Evolutionary conservation across 2,329 filamentous ascomycete species (phyloP), one percentile per base, ranked within the genome.

Genomic region (Fragosphaeria purpurea): DNA sequence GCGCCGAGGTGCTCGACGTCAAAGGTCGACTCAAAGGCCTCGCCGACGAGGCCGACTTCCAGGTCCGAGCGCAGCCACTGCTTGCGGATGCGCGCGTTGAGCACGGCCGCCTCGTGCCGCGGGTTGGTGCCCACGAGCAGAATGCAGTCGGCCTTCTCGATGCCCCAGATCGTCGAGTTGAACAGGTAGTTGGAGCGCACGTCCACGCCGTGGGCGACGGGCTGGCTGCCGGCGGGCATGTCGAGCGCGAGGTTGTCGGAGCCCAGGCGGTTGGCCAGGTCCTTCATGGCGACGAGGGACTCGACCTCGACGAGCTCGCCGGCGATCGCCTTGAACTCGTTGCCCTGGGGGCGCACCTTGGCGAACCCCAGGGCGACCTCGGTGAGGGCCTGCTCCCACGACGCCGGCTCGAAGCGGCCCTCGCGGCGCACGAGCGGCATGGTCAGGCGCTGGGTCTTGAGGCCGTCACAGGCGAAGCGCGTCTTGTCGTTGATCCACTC

Each of bases 401-500:
- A 86, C 12, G 85, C 88, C 33, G 93, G 88, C 67, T 90, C 82
- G 67, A 98, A 97, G 66, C 91, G 88, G 63, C 90, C 86, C 53
- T 94, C 86, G 52, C 85, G 83, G 59, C 90, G 86, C 61, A 96
- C 83, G 56, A 98, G 73, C 41, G 93, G 93, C 58, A 91, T 93
- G 38, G 93, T 97, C 51, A 98, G 76, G 64, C 93, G 82, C 71
- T 98, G 93, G 44, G 91, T 97, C 79, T 90, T 95, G 58, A 98
- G 77, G 46, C 93, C 93, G 66, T 98, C 93, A 66, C 90, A 95
- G 41, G 93, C 91, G 67, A 97, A 98, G 57, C 93, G 83, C 41
- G 88, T 84, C 78, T 97, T 98, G 75, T 98, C 93, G 70, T 97
- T 93, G 68, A 98, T 97, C 93, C 93, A 98, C 70, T 98, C 93